phyloP scores from a whole-genome alignment of 805 yeast genomes.

The Wickerhamiella cacticola region DNA sequence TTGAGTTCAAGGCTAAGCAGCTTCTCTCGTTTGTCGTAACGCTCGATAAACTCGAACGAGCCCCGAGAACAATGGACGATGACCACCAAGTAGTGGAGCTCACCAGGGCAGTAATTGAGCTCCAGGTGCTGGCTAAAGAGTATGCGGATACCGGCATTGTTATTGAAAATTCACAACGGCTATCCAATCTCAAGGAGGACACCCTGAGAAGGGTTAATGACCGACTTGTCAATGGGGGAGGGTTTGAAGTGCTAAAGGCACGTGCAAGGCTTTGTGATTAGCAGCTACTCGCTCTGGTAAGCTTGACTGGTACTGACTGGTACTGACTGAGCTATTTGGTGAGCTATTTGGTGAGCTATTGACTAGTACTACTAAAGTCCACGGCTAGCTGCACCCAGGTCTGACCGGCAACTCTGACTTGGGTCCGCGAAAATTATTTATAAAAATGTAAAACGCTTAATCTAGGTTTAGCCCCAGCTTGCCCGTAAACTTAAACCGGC shows the following conservation, averaged over 20 bases:
- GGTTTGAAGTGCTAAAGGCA: constrained; percentile 1
- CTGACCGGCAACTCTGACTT: too few relatives aligned
- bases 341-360: too few relatives aligned
- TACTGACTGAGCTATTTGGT: background rate
- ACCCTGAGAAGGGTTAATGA: background rate
- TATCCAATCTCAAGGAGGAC: background rate
- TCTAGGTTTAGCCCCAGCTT: too few relatives aligned
- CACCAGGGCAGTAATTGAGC: background rate
- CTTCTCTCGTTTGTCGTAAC: constrained; percentile 14
- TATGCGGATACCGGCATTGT: background rate
- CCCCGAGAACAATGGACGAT: background rate
- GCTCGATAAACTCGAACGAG: constrained; percentile 17
- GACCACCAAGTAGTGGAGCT: constrained; percentile 7
- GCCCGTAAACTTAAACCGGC: too few relatives aligned
- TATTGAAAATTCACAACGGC: background rate
- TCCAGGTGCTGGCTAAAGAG: background rate
- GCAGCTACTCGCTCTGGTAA: too few relatives aligned
- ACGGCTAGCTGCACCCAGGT: too few relatives aligned
- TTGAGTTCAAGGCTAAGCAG: constrained; percentile 13
- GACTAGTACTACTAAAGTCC: too few relatives aligned
- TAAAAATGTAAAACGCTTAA: too few relatives aligned
- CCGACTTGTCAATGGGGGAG: background rate
- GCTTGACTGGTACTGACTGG: background rate
- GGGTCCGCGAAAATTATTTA: too few relatives aligned
- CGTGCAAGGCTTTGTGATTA: background rate